Evolutionary conservation across 116 monocot genomes (phyloP), one percentile per base, ranked within the genome.

Genomic region (Iris pallida): DNA sequence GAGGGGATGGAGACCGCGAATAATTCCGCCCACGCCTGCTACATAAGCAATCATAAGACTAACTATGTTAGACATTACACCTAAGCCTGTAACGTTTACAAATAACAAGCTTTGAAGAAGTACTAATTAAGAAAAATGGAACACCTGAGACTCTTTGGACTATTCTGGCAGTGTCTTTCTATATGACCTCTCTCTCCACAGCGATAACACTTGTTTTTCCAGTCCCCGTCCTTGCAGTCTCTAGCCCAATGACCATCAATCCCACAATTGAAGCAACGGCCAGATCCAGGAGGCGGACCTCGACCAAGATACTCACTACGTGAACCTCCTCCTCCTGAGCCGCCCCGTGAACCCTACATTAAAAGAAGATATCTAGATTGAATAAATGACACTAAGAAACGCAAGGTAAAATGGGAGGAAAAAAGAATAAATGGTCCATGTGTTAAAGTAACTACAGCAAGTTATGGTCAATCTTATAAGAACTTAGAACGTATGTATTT

Each of bases 201-300:
- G 7, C 92, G 90, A 77, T 98, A 98, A 61, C 98, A 98, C 64
- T 84, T 92, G 79, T 93, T 92, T 71, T 93, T 98, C 98, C 98
- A 98, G 70, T 98, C 98, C 59, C 98, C 92, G 47, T 90, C 90
- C 69, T 90, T 88, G 82, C 98, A 98, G 59, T 98, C 98, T 55
- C 98, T 81, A 67, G 93, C 98, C 93, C 98, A 98, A 53, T 98
- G 98, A 3, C 98, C 93, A 82, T 98, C 98, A 43, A 98, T 73
- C 1, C 97, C 97, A 73, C 98, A 98, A 63, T 98, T 98, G 48
- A 92, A 98, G 64, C 93, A 93, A 14, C 98, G 89, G 14, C 92
- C 97, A 53, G 97, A 86, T 53, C 97, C 97, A 66, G 72, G 97
- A 40, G 90, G 87, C 19, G 97, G 92, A 2, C 97, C 92, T 79